Conservation (phyloP, 306 rosid species). For the Lathyrus oleraceus region DNA sequence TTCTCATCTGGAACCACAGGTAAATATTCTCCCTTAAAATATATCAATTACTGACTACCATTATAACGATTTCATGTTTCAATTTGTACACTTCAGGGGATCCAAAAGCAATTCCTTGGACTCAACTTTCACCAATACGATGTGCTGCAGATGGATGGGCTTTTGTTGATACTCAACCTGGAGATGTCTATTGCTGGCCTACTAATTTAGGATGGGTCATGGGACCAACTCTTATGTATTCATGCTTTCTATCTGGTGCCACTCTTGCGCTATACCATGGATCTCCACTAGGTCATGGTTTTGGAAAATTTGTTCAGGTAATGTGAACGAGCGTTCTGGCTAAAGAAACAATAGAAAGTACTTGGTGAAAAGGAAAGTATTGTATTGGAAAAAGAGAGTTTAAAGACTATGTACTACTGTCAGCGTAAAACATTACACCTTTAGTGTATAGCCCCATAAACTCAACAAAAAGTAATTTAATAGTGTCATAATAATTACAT, state of each 20-base stretch:
- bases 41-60: background rate
- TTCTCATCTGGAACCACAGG: constrained; percentile 99
- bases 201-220: constrained; percentile 95
- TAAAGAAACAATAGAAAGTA: background rate
- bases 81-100: constrained; percentile 59
- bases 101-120: constrained; percentile 96
- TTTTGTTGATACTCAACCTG: constrained; percentile 54
- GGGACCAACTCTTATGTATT: constrained; percentile 75
- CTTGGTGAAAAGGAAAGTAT: background rate
- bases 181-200: constrained; percentile 83
- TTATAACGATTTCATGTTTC: constrained; percentile 28
- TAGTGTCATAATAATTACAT: background rate
- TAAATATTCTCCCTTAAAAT: constrained; percentile 31
- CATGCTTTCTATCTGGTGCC: constrained; percentile 69
- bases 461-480: background rate
- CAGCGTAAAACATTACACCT: background rate
- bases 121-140: constrained; percentile 86
- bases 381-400: background rate
- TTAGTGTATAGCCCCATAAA: background rate
- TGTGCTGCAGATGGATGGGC: constrained; percentile 81
- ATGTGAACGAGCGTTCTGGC: background rate
- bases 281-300: constrained; percentile 85
- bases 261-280: constrained; percentile 96
- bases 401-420: background rate
- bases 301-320: constrained; percentile 93